These are phyloP conservation scores for Eragrostis nindensis DNA, from an alignment of 176 grass and related monocot genomes.

Conservation along the genomic window DNA sequence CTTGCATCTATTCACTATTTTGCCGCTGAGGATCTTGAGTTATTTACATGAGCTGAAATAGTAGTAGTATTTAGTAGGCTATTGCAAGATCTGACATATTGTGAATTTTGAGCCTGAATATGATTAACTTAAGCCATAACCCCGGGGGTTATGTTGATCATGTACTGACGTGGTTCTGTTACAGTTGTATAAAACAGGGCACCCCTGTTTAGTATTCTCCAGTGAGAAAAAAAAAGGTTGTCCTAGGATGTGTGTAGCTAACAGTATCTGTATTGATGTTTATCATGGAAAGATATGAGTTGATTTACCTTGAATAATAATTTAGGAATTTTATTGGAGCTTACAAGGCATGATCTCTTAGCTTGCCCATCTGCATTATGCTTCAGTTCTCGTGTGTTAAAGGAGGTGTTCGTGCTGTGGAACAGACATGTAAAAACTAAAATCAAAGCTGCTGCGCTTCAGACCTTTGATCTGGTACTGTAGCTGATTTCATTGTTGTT, in stretches of 20 bases:
- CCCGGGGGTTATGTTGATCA: neutral
- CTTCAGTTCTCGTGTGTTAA: neutral
- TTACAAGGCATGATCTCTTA: neutral
- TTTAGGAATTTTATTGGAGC: neutral
- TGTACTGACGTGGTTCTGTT: neutral
- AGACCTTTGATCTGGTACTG: slow-evolving; percentile 3
- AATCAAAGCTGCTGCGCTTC: neutral
- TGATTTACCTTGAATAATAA: neutral
- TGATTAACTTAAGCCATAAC: neutral
- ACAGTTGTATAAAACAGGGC: neutral
- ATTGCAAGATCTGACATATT: too few relatives aligned
- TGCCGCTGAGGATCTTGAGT: neutral
- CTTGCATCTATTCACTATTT: slow-evolving; percentile 11
- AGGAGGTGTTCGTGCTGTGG: neutral
- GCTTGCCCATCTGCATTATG: neutral
- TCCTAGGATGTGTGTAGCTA: neutral
- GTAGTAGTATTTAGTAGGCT: too few relatives aligned
- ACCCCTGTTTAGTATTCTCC: too few relatives aligned
- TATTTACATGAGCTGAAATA: neutral
- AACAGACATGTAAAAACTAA: neutral
- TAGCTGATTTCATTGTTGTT: neutral
- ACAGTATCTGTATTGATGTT: neutral
- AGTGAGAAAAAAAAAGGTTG: too few relatives aligned
- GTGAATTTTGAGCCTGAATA: neutral
- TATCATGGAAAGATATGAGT: neutral